phyloP scores from a whole-genome alignment of 176 grass and related monocot genomes.

The Saccharum spontaneum region DNA sequence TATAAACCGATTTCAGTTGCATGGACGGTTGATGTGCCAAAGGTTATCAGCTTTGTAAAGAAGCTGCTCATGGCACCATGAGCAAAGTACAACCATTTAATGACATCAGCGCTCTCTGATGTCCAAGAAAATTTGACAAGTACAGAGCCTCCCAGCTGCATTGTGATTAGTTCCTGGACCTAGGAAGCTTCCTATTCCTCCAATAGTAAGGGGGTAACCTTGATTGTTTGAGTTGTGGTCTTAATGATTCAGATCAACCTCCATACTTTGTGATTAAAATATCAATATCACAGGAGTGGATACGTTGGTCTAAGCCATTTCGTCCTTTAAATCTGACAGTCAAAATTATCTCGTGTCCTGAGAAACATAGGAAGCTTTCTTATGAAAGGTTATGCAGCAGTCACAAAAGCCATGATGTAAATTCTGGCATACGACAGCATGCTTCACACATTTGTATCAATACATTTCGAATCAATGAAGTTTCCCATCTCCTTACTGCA shows the following conservation, averaged over 20 bases:
- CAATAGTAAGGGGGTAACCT: conserved; percentile 13
- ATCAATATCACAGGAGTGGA: not conserved
- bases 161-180: conserved; percentile 15
- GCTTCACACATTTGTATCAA: conserved; percentile 31
- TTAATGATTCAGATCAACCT: conserved; percentile 16
- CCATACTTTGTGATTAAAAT: not conserved
- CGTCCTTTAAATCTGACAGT: not conserved
- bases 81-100: conserved; percentile 13
- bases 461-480: conserved; percentile 34
- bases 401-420: not conserved
- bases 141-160: not conserved
- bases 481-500: not conserved
- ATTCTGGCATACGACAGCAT: conserved; percentile 45
- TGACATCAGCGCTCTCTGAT: not conserved
- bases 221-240: conserved; percentile 17
- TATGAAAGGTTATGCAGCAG: conserved; percentile 12
- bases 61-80: conserved; percentile 63
- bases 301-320: not conserved
- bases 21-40: conserved; percentile 77
- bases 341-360: not conserved
- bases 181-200: not conserved
- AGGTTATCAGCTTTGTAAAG: conserved; percentile 69
- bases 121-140: not conserved
- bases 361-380: conserved; percentile 23
- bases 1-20: conserved; percentile 81